A percentile compares a stretch with the other conserved stretches of the same genome.
These are phyloP conservation scores for Pseudocercospora macadamiae DNA, from an alignment of 2,329 filamentous ascomycete genomes.

Conservation along the genomic window DNA sequence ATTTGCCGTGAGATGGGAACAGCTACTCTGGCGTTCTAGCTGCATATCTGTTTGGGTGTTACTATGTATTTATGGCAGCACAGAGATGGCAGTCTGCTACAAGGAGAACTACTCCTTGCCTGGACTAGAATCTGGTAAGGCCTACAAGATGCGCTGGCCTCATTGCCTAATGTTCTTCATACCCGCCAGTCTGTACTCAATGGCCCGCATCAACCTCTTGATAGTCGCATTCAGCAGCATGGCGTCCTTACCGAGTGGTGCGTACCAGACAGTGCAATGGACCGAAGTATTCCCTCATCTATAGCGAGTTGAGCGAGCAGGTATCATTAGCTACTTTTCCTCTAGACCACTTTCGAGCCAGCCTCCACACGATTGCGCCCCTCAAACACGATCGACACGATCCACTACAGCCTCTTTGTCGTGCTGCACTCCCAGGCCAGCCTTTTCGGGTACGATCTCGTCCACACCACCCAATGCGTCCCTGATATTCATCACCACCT, in stretches of 20 bases:
- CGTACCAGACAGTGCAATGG: neutral
- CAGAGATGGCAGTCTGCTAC: neutral
- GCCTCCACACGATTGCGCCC: too few relatives aligned
- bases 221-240: neutral
- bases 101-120: neutral
- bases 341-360: too few relatives aligned
- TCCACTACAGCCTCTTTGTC: conserved; percentile 8
- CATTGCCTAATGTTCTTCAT: neutral
- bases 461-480: conserved; percentile 16
- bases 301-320: neutral
- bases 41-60: neutral
- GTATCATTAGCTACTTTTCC: neutral
- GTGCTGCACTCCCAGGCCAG: neutral
- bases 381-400: conserved; percentile 3
- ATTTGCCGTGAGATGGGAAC: neutral
- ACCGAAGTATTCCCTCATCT: neutral
- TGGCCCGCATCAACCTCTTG: neutral
- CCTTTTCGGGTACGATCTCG: conserved; percentile 4
- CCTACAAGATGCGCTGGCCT: neutral
- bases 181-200: neutral
- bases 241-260: neutral
- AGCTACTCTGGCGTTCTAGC: neutral
- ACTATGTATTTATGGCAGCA: neutral
- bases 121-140: neutral
- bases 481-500: conserved; percentile 23